Evolutionary conservation across 2,329 filamentous ascomycete species (phyloP).

Genomic region (Fusarium pseudonygamai): DNA sequence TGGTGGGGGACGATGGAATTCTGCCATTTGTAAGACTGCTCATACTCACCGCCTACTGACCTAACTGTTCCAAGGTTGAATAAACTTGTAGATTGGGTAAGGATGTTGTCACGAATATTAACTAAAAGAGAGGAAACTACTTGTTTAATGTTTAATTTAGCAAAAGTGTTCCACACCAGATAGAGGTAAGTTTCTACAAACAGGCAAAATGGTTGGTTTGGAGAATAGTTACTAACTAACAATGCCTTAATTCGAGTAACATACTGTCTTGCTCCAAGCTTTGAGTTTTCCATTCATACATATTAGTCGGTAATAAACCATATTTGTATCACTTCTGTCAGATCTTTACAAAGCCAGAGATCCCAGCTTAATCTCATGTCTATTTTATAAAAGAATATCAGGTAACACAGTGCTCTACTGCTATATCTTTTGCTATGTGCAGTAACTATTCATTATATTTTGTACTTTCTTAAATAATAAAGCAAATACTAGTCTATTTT

Average conservation of each 20-base stretch:
- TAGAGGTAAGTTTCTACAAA: background rate
- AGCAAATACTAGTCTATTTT: background rate
- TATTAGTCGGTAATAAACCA: background rate
- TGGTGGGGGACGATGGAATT: slow-evolving; percentile 47
- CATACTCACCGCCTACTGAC: slow-evolving; percentile 25
- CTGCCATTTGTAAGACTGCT: slow-evolving; percentile 37
- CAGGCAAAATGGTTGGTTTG: background rate
- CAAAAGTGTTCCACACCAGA: no score
- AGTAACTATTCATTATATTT: background rate
- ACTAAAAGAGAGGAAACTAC: background rate
- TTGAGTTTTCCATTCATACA: background rate
- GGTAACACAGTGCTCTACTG: no score
- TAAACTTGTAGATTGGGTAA: background rate
- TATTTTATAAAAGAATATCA: background rate
- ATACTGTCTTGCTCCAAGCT: background rate
- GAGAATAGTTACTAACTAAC: background rate
- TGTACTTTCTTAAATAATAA: background rate
- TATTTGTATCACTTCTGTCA: background rate
- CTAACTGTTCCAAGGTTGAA: background rate
- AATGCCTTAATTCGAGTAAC: background rate
- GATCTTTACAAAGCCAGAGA: background rate
- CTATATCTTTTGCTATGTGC: background rate
- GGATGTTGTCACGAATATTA: background rate
- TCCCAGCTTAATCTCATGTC: background rate
- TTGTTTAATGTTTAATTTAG: background rate